Evolutionary conservation across 2,329 filamentous ascomycete species (phyloP).

Genomic region (Magnaporthiopsis rhizophila): DNA sequence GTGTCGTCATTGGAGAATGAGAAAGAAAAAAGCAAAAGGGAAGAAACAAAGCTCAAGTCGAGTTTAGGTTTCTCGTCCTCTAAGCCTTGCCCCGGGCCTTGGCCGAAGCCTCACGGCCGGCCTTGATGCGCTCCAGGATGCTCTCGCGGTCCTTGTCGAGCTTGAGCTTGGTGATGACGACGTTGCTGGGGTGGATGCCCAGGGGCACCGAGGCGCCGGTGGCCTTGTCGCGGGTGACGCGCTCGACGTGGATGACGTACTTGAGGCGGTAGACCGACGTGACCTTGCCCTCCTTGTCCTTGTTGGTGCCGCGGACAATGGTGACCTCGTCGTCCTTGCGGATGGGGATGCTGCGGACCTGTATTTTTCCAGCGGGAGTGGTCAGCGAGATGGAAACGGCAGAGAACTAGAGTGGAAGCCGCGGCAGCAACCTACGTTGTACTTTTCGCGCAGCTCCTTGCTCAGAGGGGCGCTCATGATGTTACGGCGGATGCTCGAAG

Average conservation of each 20-base stretch:
- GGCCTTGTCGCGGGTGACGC: constrained; percentile 93
- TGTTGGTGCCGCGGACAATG: constrained; percentile 88
- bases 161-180: constrained; percentile 98
- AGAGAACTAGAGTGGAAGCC: too few species aligned
- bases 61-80: constrained; percentile 25
- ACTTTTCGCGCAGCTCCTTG: constrained; percentile 98
- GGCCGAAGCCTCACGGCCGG: constrained; percentile 66
- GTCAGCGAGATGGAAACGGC: constrained; percentile 25
- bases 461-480: constrained; percentile 95
- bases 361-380: background rate
- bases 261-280: constrained; percentile 97
- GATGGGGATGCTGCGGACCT: constrained; percentile 94
- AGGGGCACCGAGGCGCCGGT: constrained; percentile 93
- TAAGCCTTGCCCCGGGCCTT: constrained; percentile 59
- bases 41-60: background rate
- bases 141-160: constrained; percentile 89
- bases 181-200: constrained; percentile 92
- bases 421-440: constrained; percentile 65
- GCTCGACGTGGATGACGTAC: constrained; percentile 95
- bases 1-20: background rate
- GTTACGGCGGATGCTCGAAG: constrained; percentile 85
- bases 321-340: constrained; percentile 95
- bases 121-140: constrained; percentile 79
- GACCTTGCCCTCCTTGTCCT: constrained; percentile 98
- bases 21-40: background rate